These are phyloP conservation scores for Geosmithia morbida DNA, from an alignment of 2,329 filamentous ascomycete genomes.

Conservation along the genomic window DNA sequence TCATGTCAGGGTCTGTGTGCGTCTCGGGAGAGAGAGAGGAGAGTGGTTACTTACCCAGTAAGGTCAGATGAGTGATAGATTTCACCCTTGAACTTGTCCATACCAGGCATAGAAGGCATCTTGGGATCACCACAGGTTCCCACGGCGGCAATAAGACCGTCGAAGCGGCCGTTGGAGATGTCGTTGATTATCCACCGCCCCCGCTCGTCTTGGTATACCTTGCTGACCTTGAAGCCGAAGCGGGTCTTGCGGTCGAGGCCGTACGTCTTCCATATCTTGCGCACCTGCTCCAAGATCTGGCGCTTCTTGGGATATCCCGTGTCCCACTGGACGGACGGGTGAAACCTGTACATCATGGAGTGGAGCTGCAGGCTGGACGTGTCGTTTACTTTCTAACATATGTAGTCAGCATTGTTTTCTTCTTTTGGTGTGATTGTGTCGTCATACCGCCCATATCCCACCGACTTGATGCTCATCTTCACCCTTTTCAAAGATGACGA, in stretches of 20 bases:
- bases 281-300: conserved; percentile 61
- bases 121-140: conserved; percentile 72
- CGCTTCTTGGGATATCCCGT: conserved; percentile 64
- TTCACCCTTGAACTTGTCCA: conserved; percentile 56
- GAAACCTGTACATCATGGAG: conserved; percentile 77
- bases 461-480: conserved; percentile 46
- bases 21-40: neutral
- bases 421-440: too few species aligned
- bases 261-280: conserved; percentile 61
- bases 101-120: conserved; percentile 54
- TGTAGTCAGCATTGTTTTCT: neutral
- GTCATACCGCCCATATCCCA: conserved; percentile 75
- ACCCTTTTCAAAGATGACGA: conserved; percentile 64
- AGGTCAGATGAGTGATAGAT: conserved; percentile 65
- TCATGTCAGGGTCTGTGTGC: neutral
- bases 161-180: conserved; percentile 54
- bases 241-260: conserved; percentile 54
- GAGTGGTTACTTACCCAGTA: conserved; percentile 31
- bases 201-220: conserved; percentile 51
- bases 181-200: conserved; percentile 71
- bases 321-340: conserved; percentile 62
- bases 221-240: conserved; percentile 57
- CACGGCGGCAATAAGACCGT: conserved; percentile 64
- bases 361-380: conserved; percentile 76
- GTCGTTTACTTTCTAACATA: conserved; percentile 71